Conservation (phyloP, 169 alveolate species). For the Babesia ovis region DNA sequence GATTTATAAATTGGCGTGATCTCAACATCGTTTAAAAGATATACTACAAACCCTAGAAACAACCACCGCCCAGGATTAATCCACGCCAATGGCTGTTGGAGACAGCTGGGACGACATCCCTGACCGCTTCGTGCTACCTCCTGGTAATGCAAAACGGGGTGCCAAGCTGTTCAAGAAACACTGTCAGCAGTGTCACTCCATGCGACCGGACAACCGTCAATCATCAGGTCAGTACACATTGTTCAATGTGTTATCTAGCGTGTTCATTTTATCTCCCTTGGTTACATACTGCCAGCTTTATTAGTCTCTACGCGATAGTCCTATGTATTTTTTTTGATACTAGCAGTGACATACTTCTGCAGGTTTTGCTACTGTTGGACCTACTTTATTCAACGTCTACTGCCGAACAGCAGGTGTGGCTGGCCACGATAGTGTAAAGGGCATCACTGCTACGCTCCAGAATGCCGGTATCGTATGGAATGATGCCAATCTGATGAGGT, state of each 20-base stretch:
- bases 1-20: too few species aligned
- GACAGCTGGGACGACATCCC: slow-evolving; percentile 64
- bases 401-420: slow-evolving; percentile 78
- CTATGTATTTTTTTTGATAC: neutral
- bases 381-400: slow-evolving; percentile 81
- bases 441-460: slow-evolving; percentile 74
- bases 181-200: slow-evolving; percentile 84
- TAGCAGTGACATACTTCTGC: slow-evolving; percentile 9
- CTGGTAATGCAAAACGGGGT: slow-evolving; percentile 78
- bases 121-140: slow-evolving; percentile 78
- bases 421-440: slow-evolving; percentile 61
- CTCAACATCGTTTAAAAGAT: too few species aligned
- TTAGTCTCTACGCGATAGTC: neutral
- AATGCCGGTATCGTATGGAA: slow-evolving; percentile 81
- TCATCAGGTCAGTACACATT: slow-evolving; percentile 42
- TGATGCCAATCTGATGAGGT: slow-evolving; percentile 79
- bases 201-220: slow-evolving; percentile 82
- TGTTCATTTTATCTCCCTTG: neutral
- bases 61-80: too few species aligned
- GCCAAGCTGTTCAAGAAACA: slow-evolving; percentile 81
- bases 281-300: neutral
- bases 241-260: neutral
- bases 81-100: slow-evolving; percentile 39
- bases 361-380: slow-evolving; percentile 80
- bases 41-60: too few species aligned